These are phyloP conservation scores for Cymbopogon citratus DNA, from an alignment of 176 grass and related monocot species.

Conservation along the genomic window DNA sequence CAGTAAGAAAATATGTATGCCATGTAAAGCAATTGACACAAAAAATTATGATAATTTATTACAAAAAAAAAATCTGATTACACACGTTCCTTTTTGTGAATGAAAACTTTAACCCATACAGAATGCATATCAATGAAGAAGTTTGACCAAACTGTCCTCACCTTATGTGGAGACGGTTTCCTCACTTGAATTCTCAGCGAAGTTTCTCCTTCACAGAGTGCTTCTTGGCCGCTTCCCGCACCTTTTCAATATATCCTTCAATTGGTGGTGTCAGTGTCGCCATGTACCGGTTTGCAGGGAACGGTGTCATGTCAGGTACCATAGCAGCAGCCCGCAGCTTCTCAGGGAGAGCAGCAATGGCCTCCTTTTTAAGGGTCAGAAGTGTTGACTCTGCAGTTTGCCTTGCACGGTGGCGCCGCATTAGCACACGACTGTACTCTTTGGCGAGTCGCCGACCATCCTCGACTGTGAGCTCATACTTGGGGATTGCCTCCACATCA, in stretches of 20 bases:
- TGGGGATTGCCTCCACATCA: conserved; percentile 69
- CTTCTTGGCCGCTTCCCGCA: conserved; percentile 63
- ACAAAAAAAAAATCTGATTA: not conserved
- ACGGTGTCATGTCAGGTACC: conserved; percentile 70
- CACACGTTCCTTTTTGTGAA: not conserved
- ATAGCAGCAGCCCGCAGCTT: conserved; percentile 57
- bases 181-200: conserved; percentile 39
- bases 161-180: conserved; percentile 7
- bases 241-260: conserved; percentile 77
- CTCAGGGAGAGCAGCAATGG: conserved; percentile 66
- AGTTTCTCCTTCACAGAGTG: conserved; percentile 61
- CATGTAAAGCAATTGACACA: not conserved
- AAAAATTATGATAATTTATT: not conserved
- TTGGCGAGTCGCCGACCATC: conserved; percentile 71
- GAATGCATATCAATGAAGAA: not conserved
- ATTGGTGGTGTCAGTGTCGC: conserved; percentile 83
- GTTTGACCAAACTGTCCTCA: not conserved
- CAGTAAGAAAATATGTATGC: not conserved
- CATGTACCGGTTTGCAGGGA: conserved; percentile 80
- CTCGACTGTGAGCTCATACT: conserved; percentile 72
- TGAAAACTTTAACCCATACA: not conserved
- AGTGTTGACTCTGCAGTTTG: conserved; percentile 63
- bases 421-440: conserved; percentile 78
- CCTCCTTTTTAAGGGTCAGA: conserved; percentile 74
- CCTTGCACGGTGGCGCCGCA: conserved; percentile 64